Evolutionary conservation across 1,284 basidiomycete genomes (phyloP), one percentile per base, ranked within the genome.

Genomic region (Malassezia dermatis): DNA sequence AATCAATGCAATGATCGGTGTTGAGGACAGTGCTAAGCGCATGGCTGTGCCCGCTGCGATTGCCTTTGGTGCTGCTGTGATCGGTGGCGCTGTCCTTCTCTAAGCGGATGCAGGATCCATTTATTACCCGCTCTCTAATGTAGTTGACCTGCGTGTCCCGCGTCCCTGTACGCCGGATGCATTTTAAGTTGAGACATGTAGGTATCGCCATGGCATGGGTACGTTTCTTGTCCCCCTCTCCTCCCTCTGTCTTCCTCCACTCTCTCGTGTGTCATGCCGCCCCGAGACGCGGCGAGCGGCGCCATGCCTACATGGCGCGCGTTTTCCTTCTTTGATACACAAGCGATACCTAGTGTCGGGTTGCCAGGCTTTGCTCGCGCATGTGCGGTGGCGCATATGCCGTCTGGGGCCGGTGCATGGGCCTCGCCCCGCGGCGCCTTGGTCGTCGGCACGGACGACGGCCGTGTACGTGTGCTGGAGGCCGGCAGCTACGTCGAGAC

Each of bases 71-170:
- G 68, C 65, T 51, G 50, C 64, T 13, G 63, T 69, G 31, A 61
- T 65, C 27, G 68, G 63, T 23, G 68, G 68, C 64, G 68, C 68
- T 48, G 59, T 67, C 19, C 57, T 62, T 30, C 68, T 71, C 58
- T 71, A 67, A 65, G 48, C 21, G 42, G 5, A 31, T 42, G 37
- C 39, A 23, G 39, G 39, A 26, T n/a, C n/a, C 8, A 13, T 15
- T 32, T 34, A 6, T 39, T 39, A 39, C 37, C 37, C 37, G 37
- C 37, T 39, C 37, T 39, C 37, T 39, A 39, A 39, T 39, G 37
- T 39, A 39, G 37, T 21, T 39, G 37, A 10, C 19, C 37, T 39
- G 37, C 37, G 37, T 39, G 19, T 39, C 37, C 37, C 15, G n/a
- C n/a, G 19, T 2, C 19, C 1, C 3, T 39, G 37, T 15, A 39